Evolutionary conservation across 2,329 filamentous ascomycete species (phyloP).

Genomic region (Sclerotinia spermophila): DNA sequence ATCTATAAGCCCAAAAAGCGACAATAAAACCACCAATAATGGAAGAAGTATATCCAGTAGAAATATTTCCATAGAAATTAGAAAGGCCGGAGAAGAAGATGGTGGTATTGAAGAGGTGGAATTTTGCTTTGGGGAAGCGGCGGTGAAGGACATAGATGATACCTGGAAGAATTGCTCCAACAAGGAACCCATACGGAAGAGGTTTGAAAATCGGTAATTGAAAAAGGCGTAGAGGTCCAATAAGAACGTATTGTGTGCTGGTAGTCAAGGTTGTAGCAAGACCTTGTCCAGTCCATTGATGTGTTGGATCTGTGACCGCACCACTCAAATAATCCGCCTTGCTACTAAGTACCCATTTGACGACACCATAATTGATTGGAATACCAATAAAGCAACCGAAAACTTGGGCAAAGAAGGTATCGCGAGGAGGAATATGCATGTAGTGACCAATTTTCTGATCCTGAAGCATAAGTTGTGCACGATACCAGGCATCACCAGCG

Average conservation of each 20-base stretch:
- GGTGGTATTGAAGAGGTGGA: conserved; percentile 57
- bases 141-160: conserved; percentile 51
- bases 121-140: conserved; percentile 47
- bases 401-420: conserved; percentile 59
- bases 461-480: conserved; percentile 55
- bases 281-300: conserved; percentile 59
- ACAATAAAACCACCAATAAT: conserved; percentile 59
- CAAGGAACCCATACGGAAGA: conserved; percentile 52
- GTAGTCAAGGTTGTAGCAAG: conserved; percentile 51
- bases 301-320: conserved; percentile 47
- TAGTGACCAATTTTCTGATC: conserved; percentile 64
- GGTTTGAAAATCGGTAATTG: conserved; percentile 45
- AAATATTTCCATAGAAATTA: conserved; percentile 58
- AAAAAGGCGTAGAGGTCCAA: conserved; percentile 51
- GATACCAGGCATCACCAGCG: conserved; percentile 59
- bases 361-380: conserved; percentile 58
- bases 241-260: conserved; percentile 57
- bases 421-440: conserved; percentile 57
- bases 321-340: conserved; percentile 55
- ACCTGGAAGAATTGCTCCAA: conserved; percentile 46
- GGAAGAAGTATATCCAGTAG: conserved; percentile 54
- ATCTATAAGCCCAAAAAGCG: conserved; percentile 56
- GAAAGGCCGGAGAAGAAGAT: conserved; percentile 57
- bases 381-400: conserved; percentile 57
- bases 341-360: conserved; percentile 56